Evolutionary conservation across 768 basidiomycete species (phyloP).

Genomic region (Hortiboletus flavorubellus): DNA sequence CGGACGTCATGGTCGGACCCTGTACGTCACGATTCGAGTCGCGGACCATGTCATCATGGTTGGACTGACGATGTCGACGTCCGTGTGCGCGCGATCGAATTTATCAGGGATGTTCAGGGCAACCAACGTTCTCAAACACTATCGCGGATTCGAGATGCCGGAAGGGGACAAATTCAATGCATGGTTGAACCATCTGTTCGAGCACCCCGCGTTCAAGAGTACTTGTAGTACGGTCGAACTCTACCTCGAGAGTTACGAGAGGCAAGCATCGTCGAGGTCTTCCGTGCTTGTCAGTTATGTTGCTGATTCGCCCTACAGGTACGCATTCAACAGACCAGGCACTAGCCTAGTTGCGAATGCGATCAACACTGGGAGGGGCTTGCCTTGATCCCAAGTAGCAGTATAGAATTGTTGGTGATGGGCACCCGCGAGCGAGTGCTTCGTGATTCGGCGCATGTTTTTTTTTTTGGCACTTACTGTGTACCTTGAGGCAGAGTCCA

Average conservation of each 20-base stretch:
- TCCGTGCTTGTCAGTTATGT: background rate
- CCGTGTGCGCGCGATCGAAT: background rate
- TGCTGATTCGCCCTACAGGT: constrained; percentile 38
- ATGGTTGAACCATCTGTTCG: constrained; percentile 53
- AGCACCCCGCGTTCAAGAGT: constrained; percentile 58
- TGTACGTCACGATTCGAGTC: constrained; percentile 44
- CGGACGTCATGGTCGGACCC: constrained; percentile 58
- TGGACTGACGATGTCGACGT: background rate
- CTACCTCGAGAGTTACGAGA: constrained; percentile 71
- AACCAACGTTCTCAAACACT: constrained; percentile 58
- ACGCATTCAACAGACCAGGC: constrained; percentile 73
- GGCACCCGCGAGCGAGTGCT: too few species aligned
- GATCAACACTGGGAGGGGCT: constrained; percentile 60
- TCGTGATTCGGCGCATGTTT: background rate
- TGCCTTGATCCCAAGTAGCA: constrained; percentile 47
- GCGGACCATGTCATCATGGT: background rate
- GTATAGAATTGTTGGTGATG: background rate
- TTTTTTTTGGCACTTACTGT: background rate
- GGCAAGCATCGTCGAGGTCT: constrained; percentile 34
- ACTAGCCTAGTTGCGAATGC: constrained; percentile 75
- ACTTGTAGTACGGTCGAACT: constrained; percentile 68
- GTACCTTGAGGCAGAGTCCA: background rate
- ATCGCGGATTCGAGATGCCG: constrained; percentile 62
- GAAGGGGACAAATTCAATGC: constrained; percentile 44
- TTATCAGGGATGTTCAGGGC: constrained; percentile 66